A percentile compares a stretch with the other conserved stretches of the same genome.
Conservation (phyloP, 2,329 filamentous ascomycete genomes). For the Truncatella angustata region DNA sequence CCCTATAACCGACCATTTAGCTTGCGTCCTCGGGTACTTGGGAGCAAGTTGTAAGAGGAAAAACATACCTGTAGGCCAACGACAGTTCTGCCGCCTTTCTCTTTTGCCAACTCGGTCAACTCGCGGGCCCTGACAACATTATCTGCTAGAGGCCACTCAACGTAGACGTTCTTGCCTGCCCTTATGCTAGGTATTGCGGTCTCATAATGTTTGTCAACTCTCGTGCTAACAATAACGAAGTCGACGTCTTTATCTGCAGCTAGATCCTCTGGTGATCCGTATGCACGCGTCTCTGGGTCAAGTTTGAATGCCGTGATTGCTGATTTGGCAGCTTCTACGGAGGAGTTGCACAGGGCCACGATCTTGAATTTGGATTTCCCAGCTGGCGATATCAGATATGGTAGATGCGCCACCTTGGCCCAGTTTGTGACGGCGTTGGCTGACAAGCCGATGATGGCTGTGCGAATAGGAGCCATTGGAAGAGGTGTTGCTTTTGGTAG, state of each 20-base stretch:
- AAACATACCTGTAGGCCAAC: conserved; percentile 36
- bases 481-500: no score
- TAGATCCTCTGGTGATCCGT: conserved; percentile 45
- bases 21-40: no score
- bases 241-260: conserved; percentile 49
- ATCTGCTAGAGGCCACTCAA: conserved; percentile 57
- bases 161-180: conserved; percentile 49
- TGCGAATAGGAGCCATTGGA: conserved; percentile 51
- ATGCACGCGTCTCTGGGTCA: conserved; percentile 38
- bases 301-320: conserved; percentile 43
- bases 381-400: conserved; percentile 50
- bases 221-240: conserved; percentile 50
- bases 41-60: no score
- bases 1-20: no score
- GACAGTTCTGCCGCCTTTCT: conserved; percentile 34
- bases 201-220: conserved; percentile 50
- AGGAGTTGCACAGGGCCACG: conserved; percentile 50
- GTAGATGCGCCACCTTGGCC: conserved; percentile 54
- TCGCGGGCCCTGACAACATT: conserved; percentile 37
- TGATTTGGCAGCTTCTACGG: conserved; percentile 36
- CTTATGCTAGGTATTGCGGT: conserved; percentile 43
- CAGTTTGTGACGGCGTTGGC: conserved; percentile 47
- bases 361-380: conserved; percentile 43
- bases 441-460: conserved; percentile 56
- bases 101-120: conserved; percentile 29